Evolutionary conservation across 805 yeast species (phyloP).

Genomic region (Candida vartiovaarae): DNA sequence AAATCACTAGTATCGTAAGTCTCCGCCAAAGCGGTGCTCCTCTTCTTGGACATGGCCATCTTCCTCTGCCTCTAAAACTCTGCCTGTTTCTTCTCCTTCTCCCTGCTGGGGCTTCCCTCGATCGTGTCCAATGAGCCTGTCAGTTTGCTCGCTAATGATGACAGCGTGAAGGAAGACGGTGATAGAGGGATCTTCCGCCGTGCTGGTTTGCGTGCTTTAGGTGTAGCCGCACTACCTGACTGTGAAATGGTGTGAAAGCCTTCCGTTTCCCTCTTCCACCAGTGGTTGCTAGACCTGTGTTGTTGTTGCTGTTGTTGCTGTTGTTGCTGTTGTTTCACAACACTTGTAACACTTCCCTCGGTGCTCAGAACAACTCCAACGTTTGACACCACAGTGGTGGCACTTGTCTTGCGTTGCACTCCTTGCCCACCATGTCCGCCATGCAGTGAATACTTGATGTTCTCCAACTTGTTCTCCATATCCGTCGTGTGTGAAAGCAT

Average conservation of each 20-base stretch:
- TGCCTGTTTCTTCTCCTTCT: background rate
- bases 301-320: background rate
- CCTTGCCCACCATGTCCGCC: no score
- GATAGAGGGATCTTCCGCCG: slow-evolving; percentile 16
- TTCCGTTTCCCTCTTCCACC: background rate
- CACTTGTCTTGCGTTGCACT: slow-evolving; percentile 10
- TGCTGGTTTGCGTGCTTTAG: background rate
- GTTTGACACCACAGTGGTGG: background rate
- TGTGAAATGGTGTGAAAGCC: no score
- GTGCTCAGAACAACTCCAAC: slow-evolving; percentile 2
- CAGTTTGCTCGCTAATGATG: slow-evolving; percentile 10
- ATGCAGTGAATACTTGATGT: slow-evolving; percentile 20
- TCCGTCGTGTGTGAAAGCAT: slow-evolving; percentile 25
- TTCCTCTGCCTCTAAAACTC: no score
- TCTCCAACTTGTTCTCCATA: slow-evolving; percentile 23
- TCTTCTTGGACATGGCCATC: no score
- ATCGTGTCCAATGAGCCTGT: background rate
- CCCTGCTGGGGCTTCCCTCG: slow-evolving; percentile 1
- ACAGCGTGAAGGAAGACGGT: slow-evolving; percentile 21
- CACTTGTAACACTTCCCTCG: slow-evolving; percentile 12
- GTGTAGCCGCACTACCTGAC: no score
- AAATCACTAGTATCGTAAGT: no score
- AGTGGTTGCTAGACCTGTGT: background rate
- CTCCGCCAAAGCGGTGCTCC: no score
- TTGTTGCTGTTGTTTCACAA: background rate